Evolutionary conservation across 345 rosid species (phyloP), one percentile per base, ranked within the genome.

Genomic region (Sisymbrium irio): DNA sequence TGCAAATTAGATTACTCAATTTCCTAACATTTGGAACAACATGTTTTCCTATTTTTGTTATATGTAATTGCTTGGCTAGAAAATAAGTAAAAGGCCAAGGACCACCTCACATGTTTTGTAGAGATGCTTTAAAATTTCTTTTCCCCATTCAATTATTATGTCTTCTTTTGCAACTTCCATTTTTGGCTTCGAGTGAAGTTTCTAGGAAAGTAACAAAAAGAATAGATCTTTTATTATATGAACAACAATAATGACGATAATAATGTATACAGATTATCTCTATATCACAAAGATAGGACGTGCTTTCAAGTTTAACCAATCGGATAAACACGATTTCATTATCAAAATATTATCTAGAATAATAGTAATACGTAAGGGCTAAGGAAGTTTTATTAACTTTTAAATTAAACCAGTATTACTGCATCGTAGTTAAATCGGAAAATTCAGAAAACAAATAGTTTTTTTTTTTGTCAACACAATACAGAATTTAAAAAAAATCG

Each of bases 151-250:
- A 76, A 76, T 76, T 76, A 76, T 62, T 76, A 51, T 75, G 65
- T 69, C 66, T 56, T 69, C 80, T 74, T 77, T 44, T 62, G 71
- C 67, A 40, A 30, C 69, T 35, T 58, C 71, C 45, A 77, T 9
- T 59, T 77, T 40, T 74, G 75, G 68, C 55, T 41, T 5, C 65
- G 82, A 25, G 79, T 79, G 78, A 59, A 59, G 61, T 67, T 74
- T 74, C 44, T 28, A 60, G n/a, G 49, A 75, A 66, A 67, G 33
- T 33, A 47, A 60, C 45, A 14, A 67, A 67, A 20, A 27, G 7
- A 1, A 12, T 30, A 60, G 35, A 4, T 5, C 3, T 18, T 47
- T 10, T 33, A 49, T 15, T 35, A 65, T 45, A 44, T 7, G 14
- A 35, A 14, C 62, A 6, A 25, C 50, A 17, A 58, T 12, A 50